Base-by-base conservation (phyloP, 202 grass and related monocot species). In the Brachypodium distachyon region DNA sequence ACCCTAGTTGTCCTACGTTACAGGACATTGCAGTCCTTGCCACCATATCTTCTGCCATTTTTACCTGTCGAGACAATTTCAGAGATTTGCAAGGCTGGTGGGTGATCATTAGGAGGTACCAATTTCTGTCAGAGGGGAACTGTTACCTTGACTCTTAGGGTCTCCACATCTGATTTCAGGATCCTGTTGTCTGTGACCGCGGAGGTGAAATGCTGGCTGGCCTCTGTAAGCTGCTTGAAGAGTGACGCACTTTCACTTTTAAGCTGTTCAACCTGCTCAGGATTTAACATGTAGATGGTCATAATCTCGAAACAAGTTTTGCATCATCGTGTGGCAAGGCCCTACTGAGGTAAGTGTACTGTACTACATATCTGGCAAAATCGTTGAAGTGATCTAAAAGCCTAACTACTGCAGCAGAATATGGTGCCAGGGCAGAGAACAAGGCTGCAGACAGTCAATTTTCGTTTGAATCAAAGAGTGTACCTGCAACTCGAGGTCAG, bases 1-100 rank as follows among this genome's bases (percentile, higher is more conserved):
- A 54, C 42, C 85, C 92, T 1, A 90, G 76, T 64, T 92, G 83
- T 10, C 91, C 85, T 43, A 96, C 61, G 67, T 90, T 87, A 3
- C 83, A 93, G 49, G 87, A 86, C 82, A 86, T 44, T 11, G 89
- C 67, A 6, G 77, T 80, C 72, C 96, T 88, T 1, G 89, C 51
- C 1, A 93, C 92, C 88, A 94, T 80, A 36, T 99, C 92, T 76
- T 99, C 96, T 23, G 87, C 96, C 92, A 96, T 74, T 64, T 96
- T 95, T 67, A 99, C 94, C 89, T 97, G 86, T 46, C 9, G 14
- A 67, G 2, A 41, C 9, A 3, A 17, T 9, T 71, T 49, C 67
- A 79, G 60, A 26, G 38, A 66, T 41, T 19, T 64, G 27, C 4
- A 28, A 46, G 1, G 34, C 7, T 26, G 36, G 2, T 21, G 25